Base-by-base conservation (phyloP, 371 early-diverging fungal genomes). In the Chytridium lagenaria region DNA sequence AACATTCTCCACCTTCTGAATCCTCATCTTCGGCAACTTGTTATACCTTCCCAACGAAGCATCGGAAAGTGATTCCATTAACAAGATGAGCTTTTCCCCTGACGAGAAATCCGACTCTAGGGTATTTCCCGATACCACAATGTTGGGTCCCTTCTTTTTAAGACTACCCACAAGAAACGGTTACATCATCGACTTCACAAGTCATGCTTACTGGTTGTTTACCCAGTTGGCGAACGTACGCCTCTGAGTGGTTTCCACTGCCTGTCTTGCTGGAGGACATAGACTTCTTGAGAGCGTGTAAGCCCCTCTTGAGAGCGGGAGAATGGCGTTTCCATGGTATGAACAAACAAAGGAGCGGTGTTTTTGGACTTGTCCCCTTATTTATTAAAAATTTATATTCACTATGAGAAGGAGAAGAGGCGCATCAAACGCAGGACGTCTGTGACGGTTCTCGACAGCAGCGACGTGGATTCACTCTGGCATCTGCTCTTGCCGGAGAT, bases 1-100 rank as follows among this genome's bases (percentile, higher is more conserved):
- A 67, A 94, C 88, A 85, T 99, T 99, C 76, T 99, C 99, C 69
- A 97, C 91, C 68, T 93, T 95, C 79, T 98, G 97, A 69, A 99
- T 92, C 51, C 95, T 89, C 82, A 95, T 88, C 72, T 88, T 87
- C n/a, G 99, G 97, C 73, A 87, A 87, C 71, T 88, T 87, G 88
- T 95, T 95, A 85, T 92, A 95, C 67, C 86, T 86, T 50, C 92
- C 90, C 19, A 95, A 78, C 5, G 87, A 36, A 33, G 73, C 7
- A 34, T 44, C 33, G 19, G 63, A 73, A 15, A 33, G 36, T 1
- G 33, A 7, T 31, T 81, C 92, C 84, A 87, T 81, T 38, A 95
- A 86, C 66, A 92, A 90, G 63, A 97, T 91, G 33, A 96, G 83
- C 44, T 89, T 88, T 37, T 93, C 94, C 52, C 98, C 99, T 71